Percentiles rank a stretch among this genome's conserved stretches.
phyloP scores from a whole-genome alignment of 495 filamentous ascomycete species.

The Aspergillus bridgeri region DNA sequence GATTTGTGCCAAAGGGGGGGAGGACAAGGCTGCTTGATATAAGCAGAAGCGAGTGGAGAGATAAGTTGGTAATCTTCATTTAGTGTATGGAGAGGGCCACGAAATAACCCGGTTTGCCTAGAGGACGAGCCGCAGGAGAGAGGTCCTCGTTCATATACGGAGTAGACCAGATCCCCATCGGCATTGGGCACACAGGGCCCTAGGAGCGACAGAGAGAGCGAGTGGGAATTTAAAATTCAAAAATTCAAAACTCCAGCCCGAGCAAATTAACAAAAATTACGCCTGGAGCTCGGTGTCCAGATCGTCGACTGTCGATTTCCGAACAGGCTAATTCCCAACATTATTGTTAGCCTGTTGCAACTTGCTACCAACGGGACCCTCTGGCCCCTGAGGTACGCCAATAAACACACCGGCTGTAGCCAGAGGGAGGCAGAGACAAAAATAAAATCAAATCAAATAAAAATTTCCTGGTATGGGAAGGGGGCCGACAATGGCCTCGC shows the following conservation, averaged over 20 bases:
- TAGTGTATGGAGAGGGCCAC: slow-evolving; percentile 6
- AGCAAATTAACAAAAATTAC: background rate
- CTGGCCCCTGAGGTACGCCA: background rate
- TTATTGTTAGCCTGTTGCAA: slow-evolving; percentile 4
- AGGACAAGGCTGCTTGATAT: slow-evolving; percentile 6
- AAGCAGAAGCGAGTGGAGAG: slow-evolving; percentile 12
- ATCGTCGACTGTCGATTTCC: slow-evolving; percentile 8
- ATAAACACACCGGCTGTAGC: background rate
- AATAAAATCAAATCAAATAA: background rate
- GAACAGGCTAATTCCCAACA: slow-evolving; percentile 7
- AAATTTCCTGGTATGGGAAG: background rate
- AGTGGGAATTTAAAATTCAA: background rate
- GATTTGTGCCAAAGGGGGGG: slow-evolving; percentile 11
- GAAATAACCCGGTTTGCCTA: slow-evolving; percentile 6
- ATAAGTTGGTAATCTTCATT: slow-evolving; percentile 10
- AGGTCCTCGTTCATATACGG: slow-evolving; percentile 2
- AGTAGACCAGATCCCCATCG: slow-evolving; percentile 12
- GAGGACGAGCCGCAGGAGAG: slow-evolving; percentile 5
- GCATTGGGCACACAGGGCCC: slow-evolving; percentile 11
- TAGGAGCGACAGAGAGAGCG: background rate
- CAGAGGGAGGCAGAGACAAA: background rate
- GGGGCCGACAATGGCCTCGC: slow-evolving; percentile 10
- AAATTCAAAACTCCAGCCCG: background rate
- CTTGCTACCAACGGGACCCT: background rate
- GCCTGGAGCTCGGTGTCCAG: slow-evolving; percentile 1